Evolutionary conservation across 108 stramenopile genomes (phyloP).

Genomic region (Epithemia pelagica): DNA sequence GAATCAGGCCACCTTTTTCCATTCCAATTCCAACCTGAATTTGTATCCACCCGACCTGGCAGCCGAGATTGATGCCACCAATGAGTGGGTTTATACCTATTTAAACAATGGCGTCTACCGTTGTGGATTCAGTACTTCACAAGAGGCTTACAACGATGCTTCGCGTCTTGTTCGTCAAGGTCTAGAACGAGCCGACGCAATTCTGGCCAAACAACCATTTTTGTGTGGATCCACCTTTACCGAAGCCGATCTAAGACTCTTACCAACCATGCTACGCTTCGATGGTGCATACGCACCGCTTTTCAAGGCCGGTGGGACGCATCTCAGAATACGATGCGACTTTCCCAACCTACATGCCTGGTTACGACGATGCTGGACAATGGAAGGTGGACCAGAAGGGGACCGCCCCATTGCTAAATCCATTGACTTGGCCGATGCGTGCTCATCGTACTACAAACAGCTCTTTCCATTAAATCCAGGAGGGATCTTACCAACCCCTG

Average conservation of each 20-base stretch:
- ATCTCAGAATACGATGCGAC: slow-evolving; percentile 28
- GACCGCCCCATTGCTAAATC: slow-evolving; percentile 28
- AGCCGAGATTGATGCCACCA: slow-evolving; percentile 59
- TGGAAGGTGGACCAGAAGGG: slow-evolving; percentile 21
- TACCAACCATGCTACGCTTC: slow-evolving; percentile 73
- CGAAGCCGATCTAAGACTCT: slow-evolving; percentile 67
- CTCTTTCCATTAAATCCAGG: slow-evolving; percentile 80
- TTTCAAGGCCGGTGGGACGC: slow-evolving; percentile 62
- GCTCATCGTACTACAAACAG: slow-evolving; percentile 62
- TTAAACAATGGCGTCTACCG: slow-evolving; percentile 81
- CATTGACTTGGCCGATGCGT: slow-evolving; percentile 69
- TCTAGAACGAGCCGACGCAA: slow-evolving; percentile 42
- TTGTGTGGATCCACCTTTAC: slow-evolving; percentile 52
- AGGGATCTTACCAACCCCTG: slow-evolving; percentile 51
- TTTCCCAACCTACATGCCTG: slow-evolving; percentile 38
- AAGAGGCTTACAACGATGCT: slow-evolving; percentile 73
- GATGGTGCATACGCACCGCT: slow-evolving; percentile 79
- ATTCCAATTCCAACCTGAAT: slow-evolving; percentile 19
- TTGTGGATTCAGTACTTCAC: slow-evolving; percentile 83
- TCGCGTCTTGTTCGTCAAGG: slow-evolving; percentile 62
- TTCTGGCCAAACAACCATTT: slow-evolving; percentile 38
- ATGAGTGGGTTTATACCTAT: slow-evolving; percentile 68
- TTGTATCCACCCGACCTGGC: slow-evolving; percentile 64
- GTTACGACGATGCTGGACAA: slow-evolving; percentile 43
- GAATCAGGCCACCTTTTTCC: slow-evolving; percentile 31